phyloP scores from a whole-genome alignment of 2,329 filamentous ascomycete genomes.

The Didymellaceae sp. region DNA sequence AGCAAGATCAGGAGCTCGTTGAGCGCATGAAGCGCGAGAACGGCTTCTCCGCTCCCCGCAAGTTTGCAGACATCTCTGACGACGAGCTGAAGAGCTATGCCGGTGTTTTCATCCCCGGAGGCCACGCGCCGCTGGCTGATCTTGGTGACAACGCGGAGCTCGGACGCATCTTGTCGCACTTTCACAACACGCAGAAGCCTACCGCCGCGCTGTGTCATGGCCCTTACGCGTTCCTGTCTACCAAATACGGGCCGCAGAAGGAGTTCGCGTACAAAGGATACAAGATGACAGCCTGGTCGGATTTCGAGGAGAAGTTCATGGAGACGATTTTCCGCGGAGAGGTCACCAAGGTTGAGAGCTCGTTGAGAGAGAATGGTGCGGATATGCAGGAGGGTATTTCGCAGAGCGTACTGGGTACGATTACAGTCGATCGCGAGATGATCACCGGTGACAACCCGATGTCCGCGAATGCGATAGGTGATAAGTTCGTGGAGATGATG shows the following conservation, averaged over 20 bases:
- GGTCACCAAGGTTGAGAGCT: constrained; percentile 52
- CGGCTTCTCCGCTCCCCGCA: constrained; percentile 49
- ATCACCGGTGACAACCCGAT: constrained; percentile 44
- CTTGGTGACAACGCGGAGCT: constrained; percentile 52
- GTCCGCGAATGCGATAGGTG: constrained; percentile 40
- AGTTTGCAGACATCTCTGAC: constrained; percentile 50
- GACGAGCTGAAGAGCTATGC: constrained; percentile 49
- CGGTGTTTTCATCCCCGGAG: constrained; percentile 55
- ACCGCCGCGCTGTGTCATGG: constrained; percentile 57
- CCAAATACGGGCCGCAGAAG: constrained; percentile 43
- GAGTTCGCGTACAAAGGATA: constrained; percentile 56
- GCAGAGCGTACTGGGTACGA: constrained; percentile 49
- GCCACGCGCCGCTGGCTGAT: constrained; percentile 54
- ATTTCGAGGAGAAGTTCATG: constrained; percentile 56
- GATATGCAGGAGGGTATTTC: constrained; percentile 53
- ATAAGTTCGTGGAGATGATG: constrained; percentile 46
- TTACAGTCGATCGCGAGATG: constrained; percentile 53
- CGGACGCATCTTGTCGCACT: constrained; percentile 52
- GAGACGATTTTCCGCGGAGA: constrained; percentile 53
- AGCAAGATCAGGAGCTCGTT: constrained; percentile 50
- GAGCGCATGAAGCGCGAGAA: constrained; percentile 56
- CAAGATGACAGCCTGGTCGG: constrained; percentile 54
- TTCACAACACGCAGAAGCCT: constrained; percentile 51
- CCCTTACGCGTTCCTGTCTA: constrained; percentile 54
- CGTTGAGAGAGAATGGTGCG: constrained; percentile 50